phyloP scores from a whole-genome alignment of 495 filamentous ascomycete genomes.

The Cairneyella variabilis region DNA sequence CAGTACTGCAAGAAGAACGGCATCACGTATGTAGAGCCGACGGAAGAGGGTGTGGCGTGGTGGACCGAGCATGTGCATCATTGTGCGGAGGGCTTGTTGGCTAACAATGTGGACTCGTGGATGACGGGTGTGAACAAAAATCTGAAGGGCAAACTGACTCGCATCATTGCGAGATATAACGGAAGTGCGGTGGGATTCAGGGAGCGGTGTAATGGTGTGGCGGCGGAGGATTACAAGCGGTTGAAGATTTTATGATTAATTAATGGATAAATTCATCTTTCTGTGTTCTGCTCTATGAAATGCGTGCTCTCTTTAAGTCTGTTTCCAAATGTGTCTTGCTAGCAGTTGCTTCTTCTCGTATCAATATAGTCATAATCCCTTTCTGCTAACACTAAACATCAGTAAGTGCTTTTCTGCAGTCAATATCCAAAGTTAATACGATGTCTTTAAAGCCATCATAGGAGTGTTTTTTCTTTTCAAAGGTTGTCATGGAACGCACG shows the following conservation, averaged over 20 bases:
- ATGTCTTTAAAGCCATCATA: no score
- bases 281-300: no score
- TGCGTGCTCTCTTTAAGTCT: no score
- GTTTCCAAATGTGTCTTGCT: no score
- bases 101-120: not conserved
- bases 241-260: not conserved
- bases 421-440: no score
- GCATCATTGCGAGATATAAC: not conserved
- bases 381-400: no score
- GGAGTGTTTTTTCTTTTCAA: no score
- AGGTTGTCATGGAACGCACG: no score
- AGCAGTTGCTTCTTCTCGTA: no score
- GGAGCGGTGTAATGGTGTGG: not conserved
- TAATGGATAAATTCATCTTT: no score
- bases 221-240: not conserved
- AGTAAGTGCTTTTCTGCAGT: no score
- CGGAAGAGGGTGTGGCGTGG: not conserved
- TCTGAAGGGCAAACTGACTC: not conserved
- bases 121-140: conserved; percentile 1
- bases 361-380: no score
- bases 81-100: not conserved
- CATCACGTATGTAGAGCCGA: not conserved
- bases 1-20: not conserved
- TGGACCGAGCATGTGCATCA: not conserved
- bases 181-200: not conserved